Conservation (phyloP, 163 green algal genomes). For the Scenedesmus sp. region DNA sequence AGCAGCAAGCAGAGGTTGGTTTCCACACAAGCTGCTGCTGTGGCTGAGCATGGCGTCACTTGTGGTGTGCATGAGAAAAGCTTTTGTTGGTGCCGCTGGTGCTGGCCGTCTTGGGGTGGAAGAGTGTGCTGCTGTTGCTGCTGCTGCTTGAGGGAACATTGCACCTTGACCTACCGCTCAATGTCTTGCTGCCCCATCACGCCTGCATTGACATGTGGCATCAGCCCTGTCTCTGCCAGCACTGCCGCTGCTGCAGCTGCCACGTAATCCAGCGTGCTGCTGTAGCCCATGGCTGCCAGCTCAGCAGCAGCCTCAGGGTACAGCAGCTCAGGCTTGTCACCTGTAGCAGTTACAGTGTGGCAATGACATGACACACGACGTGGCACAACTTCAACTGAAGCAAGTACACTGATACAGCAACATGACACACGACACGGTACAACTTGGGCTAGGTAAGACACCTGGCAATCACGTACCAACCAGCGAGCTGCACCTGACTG, state of each 20-base stretch:
- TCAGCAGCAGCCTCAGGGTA: conserved; percentile 80
- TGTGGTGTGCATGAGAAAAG: no score
- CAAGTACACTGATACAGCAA: not conserved
- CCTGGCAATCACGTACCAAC: no score
- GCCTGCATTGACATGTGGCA: conserved; percentile 93
- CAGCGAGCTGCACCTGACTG: not conserved
- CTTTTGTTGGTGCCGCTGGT: conserved; percentile 57
- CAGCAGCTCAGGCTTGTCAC: conserved; percentile 89
- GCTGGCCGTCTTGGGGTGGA: no score
- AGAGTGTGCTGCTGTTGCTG: not conserved
- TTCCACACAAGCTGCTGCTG: not conserved
- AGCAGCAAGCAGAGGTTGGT: not conserved
- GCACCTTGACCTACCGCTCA: conserved; percentile 34
- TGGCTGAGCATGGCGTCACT: no score
- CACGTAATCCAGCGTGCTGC: conserved; percentile 83
- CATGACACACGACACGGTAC: no score
- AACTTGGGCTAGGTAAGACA: no score
- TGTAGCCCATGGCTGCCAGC: conserved; percentile 78
- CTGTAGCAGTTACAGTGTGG: no score
- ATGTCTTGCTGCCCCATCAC: conserved; percentile 71
- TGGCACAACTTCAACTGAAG: not conserved
- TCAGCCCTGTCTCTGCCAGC: conserved; percentile 81
- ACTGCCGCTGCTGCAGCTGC: conserved; percentile 66
- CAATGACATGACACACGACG: not conserved
- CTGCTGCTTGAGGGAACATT: not conserved